A percentile compares a stretch with the other conserved stretches of the same genome.
Evolutionary conservation across 441 rosid genomes (phyloP).

Genomic region (Populus trichocarpa): DNA sequence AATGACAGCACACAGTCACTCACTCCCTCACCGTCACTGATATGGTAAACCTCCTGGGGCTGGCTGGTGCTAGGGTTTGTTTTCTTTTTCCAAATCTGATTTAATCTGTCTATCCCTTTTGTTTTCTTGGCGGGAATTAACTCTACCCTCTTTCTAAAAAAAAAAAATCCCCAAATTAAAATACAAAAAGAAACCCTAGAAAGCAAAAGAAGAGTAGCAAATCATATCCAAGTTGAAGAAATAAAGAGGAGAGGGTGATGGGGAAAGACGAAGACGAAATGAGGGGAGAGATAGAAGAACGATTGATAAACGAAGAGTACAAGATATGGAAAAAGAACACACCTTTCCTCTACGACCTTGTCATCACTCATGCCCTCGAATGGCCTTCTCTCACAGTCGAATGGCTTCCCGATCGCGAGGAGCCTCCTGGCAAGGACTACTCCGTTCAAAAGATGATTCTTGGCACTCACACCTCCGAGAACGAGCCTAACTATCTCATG

Average conservation of each 20-base stretch:
- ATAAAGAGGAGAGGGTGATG: slow-evolving; percentile 32
- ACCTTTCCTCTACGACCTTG: slow-evolving; percentile 90
- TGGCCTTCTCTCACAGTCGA: slow-evolving; percentile 99
- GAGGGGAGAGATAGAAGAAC: slow-evolving; percentile 87
- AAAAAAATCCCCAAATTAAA: not conserved
- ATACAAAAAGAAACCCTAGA: not conserved
- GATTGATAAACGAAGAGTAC: slow-evolving; percentile 91
- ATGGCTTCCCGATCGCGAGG: slow-evolving; percentile 90
- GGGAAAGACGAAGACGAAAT: slow-evolving; percentile 93
- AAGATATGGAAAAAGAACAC: slow-evolving; percentile 99
- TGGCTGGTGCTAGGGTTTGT: not conserved
- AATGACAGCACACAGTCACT: no score
- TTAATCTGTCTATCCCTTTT: no score
- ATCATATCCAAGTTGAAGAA: not conserved
- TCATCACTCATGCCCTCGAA: slow-evolving; percentile 94
- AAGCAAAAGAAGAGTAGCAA: not conserved
- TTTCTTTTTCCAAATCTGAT: not conserved
- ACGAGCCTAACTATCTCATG: slow-evolving; percentile 95
- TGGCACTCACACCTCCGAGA: slow-evolving; percentile 97
- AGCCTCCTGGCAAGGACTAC: slow-evolving; percentile 85
- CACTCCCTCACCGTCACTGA: no score
- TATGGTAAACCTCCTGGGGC: no score
- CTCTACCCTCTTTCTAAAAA: not conserved
- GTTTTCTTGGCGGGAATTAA: slow-evolving; percentile 19
- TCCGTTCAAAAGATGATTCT: slow-evolving; percentile 96